These are phyloP conservation scores for Taiwanofungus camphoratus DNA, from an alignment of 1,284 basidiomycete genomes.

Conservation along the genomic window DNA sequence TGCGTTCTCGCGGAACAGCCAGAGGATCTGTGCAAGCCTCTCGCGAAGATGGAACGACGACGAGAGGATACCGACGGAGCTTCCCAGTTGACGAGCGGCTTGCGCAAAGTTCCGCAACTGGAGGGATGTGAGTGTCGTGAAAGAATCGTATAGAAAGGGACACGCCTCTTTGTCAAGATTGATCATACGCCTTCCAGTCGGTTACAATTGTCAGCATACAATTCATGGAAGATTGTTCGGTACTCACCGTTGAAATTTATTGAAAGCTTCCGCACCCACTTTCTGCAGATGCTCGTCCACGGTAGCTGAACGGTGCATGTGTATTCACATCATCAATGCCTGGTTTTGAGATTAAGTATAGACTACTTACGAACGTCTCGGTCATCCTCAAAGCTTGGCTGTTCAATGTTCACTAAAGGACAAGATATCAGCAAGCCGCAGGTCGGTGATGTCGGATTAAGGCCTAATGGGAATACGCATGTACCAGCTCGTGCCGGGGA, in stretches of 20 bases:
- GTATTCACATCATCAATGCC: not conserved
- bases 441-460: too few species aligned
- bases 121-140: not conserved
- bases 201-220: slow-evolving; percentile 3
- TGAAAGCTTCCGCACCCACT: slow-evolving; percentile 56
- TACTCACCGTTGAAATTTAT: slow-evolving; percentile 51
- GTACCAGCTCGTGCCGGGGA: too few species aligned
- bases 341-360: not conserved
- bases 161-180: slow-evolving; percentile 60
- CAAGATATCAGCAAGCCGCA: not conserved
- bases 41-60: slow-evolving; percentile 65
- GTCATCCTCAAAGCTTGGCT: slow-evolving; percentile 53
- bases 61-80: slow-evolving; percentile 66
- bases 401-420: slow-evolving; percentile 27
- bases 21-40: slow-evolving; percentile 57
- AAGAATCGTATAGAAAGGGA: slow-evolving; percentile 6
- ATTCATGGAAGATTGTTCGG: not conserved
- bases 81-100: slow-evolving; percentile 66
- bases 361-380: slow-evolving; percentile 54
- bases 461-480: too few species aligned
- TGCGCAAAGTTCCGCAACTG: slow-evolving; percentile 70
- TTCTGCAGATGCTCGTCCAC: slow-evolving; percentile 64
- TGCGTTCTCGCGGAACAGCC: slow-evolving; percentile 64
- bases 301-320: slow-evolving; percentile 36
- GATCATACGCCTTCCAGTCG: slow-evolving; percentile 42